Base-by-base conservation (phyloP, 1,284 basidiomycete genomes). In the Ceratobasidium sp. region DNA sequence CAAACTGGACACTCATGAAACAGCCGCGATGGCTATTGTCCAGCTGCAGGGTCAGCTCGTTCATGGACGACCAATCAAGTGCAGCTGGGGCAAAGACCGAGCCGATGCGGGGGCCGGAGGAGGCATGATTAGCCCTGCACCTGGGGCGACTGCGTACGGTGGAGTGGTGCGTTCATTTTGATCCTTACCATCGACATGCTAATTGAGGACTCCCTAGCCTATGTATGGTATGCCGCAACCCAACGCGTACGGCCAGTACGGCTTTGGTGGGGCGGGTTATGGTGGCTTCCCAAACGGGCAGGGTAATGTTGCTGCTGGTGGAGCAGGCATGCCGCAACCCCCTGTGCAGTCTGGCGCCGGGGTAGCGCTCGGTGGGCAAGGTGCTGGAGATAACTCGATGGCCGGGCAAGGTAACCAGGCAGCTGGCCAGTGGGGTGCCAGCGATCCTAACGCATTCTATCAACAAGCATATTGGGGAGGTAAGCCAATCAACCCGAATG, bases 61-160 rank as follows among this genome's bases (percentile, higher is more conserved):
- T 41, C 97, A 99, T 82, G 97, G 97, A 68, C 88, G 97, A 59
- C 96, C 96, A 16, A 94, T 99, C 88, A 97, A 98, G 86, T 97
- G 96, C 85, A 96, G 95, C 81, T 99, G 97, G 97, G 97, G 97
- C 79, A 99, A 98, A 86, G 97, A 98, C 84, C 90, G 95, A 80
- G 90, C 91, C 50, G 93, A 94, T 83, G 93, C 91, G 44, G 88
- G 88, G 23, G 87, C 89, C 50, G 82, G 84, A 38, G 82, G 84
- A 38, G 86, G 90, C 41, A 85, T 93, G 82, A 93, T 90, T 46
- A 88, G 91, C 68, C 87, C 92, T 41, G 71, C 90, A 20, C 87
- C 92, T 30, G 79, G 66, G 20, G 79, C 79, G 30, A 83, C 91
- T 65, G 90, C 92, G 23, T 95, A 94, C 83, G 91, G 88, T 77